A percentile compares a stretch with the other conserved stretches of the same genome.
phyloP scores from a whole-genome alignment of 352 stramenopile genomes.

The Globisporangium cederbergense region DNA sequence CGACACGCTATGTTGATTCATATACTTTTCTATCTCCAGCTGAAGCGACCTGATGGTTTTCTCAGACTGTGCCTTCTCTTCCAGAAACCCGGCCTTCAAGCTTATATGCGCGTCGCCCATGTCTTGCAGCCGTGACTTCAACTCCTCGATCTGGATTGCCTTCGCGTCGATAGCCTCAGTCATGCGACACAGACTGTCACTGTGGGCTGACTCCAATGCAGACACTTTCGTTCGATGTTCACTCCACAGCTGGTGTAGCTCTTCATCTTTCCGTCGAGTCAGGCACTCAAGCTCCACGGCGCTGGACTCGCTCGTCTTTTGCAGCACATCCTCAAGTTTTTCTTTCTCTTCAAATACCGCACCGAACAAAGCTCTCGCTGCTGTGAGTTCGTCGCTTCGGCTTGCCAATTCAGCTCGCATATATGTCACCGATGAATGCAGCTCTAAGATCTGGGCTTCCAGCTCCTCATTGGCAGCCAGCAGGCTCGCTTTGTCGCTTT shows the following conservation, averaged over 20 bases:
- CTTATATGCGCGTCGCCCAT: not conserved
- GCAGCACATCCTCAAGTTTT: constrained; percentile 5
- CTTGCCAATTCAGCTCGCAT: not conserved
- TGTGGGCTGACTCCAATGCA: constrained; percentile 18
- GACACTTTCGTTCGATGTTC: constrained; percentile 8
- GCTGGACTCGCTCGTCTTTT: constrained; percentile 13
- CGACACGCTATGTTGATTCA: constrained; percentile 29
- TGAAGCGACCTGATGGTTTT: not conserved
- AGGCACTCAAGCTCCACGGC: constrained; percentile 7
- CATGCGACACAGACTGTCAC: constrained; percentile 28
- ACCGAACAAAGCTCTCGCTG: constrained; percentile 9
- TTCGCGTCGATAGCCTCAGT: constrained; percentile 41
- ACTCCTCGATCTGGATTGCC: constrained; percentile 25
- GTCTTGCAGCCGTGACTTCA: constrained; percentile 22
- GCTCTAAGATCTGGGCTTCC: not conserved
- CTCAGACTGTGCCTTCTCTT: not conserved
- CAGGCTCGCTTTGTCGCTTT: not conserved
- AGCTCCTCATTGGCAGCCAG: not conserved
- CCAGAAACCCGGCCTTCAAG: not conserved
- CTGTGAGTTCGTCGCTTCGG: not conserved
- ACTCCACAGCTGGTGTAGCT: constrained; percentile 7
- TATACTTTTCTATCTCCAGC: constrained; percentile 11
- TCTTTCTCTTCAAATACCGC: constrained; percentile 5
- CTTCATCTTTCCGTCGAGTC: constrained; percentile 1
- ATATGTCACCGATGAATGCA: not conserved